A percentile compares a stretch with the other conserved stretches of the same genome.
phyloP scores from a whole-genome alignment of 441 rosid genomes.

The Flueggea neowawraea region DNA sequence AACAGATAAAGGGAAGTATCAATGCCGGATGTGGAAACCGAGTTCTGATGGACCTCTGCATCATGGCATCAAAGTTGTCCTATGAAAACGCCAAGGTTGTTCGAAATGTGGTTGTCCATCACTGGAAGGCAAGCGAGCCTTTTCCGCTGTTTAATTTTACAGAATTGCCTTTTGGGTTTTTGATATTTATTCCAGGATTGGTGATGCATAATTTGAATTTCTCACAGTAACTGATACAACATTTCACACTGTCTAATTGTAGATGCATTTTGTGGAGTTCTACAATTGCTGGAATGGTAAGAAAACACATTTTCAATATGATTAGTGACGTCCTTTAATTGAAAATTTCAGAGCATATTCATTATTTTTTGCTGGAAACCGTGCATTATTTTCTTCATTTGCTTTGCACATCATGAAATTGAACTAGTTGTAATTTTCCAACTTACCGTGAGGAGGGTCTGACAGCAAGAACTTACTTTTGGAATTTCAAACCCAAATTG shows the following conservation, averaged over 20 bases:
- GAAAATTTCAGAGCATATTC: background rate
- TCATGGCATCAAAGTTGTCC: slow-evolving; percentile 76
- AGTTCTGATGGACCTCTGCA: slow-evolving; percentile 62
- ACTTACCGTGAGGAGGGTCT: too few relatives aligned
- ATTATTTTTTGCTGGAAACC: background rate
- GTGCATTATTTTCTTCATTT: too few relatives aligned
- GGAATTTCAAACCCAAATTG: too few relatives aligned
- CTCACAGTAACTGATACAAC: too few relatives aligned
- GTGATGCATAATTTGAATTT: too few relatives aligned
- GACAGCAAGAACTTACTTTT: too few relatives aligned
- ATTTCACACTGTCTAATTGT: background rate
- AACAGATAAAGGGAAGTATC: slow-evolving; percentile 12
- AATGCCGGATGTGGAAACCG: slow-evolving; percentile 36
- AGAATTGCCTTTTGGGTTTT: background rate
- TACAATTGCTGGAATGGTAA: slow-evolving; percentile 26
- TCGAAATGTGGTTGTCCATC: slow-evolving; percentile 44
- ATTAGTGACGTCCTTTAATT: background rate
- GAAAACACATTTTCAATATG: background rate
- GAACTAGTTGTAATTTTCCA: too few relatives aligned
- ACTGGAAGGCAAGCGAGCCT: slow-evolving; percentile 60
- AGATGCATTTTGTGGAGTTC: slow-evolving; percentile 30
- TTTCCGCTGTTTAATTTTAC: background rate
- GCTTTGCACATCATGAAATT: too few relatives aligned
- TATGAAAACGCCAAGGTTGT: slow-evolving; percentile 72
- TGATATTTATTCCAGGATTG: background rate